Conservation (phyloP, 139 green algal genomes). For the Closterium sp. region DNA sequence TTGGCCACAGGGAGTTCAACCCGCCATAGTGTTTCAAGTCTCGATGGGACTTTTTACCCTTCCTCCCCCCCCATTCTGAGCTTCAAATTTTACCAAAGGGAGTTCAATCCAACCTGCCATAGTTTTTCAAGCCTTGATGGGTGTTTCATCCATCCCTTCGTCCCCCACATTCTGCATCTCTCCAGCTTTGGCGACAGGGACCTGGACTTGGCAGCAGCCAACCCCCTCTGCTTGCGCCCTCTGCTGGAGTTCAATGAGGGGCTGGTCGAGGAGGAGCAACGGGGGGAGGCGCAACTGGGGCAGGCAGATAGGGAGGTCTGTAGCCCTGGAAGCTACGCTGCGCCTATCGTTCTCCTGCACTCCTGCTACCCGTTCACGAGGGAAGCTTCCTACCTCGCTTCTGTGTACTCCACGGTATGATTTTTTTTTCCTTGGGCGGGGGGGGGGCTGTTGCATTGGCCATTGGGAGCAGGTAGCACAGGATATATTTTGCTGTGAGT, state of each 20-base stretch:
- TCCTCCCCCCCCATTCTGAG: too few species aligned
- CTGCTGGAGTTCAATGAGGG: neutral
- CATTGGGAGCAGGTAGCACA: too few species aligned
- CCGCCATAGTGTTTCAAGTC: too few species aligned
- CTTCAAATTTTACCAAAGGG: too few species aligned
- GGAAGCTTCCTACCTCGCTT: neutral
- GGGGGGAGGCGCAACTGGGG: neutral
- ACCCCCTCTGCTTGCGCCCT: neutral
- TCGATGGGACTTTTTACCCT: neutral
- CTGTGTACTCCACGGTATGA: neutral
- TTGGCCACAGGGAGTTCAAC: too few species aligned
- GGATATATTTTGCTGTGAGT: too few species aligned
- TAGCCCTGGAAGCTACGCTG: neutral
- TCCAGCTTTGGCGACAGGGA: neutral
- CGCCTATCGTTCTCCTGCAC: neutral
- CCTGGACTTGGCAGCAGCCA: neutral
- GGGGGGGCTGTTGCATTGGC: too few species aligned
- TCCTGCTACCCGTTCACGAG: neutral
- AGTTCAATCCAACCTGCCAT: too few species aligned
- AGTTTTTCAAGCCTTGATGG: too few species aligned
- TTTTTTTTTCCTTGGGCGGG: neutral
- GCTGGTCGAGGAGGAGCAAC: neutral
- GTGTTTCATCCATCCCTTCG: too few species aligned
- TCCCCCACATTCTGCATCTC: too few species aligned
- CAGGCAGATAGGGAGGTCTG: too few species aligned